phyloP scores from a whole-genome alignment of 192 early-diverging fungal species.

The Coemansia sp. region DNA sequence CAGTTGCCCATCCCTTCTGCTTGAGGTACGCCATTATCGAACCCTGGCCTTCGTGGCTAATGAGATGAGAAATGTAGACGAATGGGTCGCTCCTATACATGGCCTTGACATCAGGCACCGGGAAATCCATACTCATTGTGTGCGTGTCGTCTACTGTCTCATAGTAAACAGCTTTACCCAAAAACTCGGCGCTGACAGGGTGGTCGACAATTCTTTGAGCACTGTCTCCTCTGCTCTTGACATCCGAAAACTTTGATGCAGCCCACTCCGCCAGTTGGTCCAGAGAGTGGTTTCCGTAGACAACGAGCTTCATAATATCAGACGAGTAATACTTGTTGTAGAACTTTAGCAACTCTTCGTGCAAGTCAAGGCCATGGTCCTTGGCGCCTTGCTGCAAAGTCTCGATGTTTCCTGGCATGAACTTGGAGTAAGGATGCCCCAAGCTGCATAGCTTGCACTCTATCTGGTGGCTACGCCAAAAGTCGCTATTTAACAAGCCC shows the following conservation, averaged over 20 bases:
- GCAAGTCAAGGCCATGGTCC: slow-evolving; percentile 66
- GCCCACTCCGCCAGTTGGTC: slow-evolving; percentile 78
- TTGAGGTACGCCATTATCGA: slow-evolving; percentile 82
- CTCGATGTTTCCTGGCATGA: slow-evolving; percentile 81
- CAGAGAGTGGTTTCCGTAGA: slow-evolving; percentile 78
- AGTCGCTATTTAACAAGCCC: slow-evolving; percentile 71
- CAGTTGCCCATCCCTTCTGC: slow-evolving; percentile 79
- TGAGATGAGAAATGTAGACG: slow-evolving; percentile 73
- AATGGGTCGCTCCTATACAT: slow-evolving; percentile 59
- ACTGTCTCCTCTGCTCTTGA: slow-evolving; percentile 73
- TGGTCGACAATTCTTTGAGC: slow-evolving; percentile 25
- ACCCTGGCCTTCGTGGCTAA: slow-evolving; percentile 81
- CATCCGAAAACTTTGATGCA: slow-evolving; percentile 73
- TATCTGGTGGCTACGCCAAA: slow-evolving; percentile 6
- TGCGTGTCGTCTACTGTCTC: slow-evolving; percentile 76
- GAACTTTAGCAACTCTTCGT: slow-evolving; percentile 79
- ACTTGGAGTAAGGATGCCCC: slow-evolving; percentile 76
- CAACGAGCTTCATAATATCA: slow-evolving; percentile 90
- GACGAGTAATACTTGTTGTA: slow-evolving; percentile 86
- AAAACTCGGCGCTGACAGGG: slow-evolving; percentile 1
- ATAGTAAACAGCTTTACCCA: slow-evolving; percentile 67
- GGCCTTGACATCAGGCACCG: slow-evolving; percentile 72
- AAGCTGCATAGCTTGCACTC: slow-evolving; percentile 39
- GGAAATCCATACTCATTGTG: slow-evolving; percentile 72
- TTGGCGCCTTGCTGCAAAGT: slow-evolving; percentile 64